Base-by-base conservation (phyloP, 1,139 yeast species). In the Tardiomyces blankii region DNA sequence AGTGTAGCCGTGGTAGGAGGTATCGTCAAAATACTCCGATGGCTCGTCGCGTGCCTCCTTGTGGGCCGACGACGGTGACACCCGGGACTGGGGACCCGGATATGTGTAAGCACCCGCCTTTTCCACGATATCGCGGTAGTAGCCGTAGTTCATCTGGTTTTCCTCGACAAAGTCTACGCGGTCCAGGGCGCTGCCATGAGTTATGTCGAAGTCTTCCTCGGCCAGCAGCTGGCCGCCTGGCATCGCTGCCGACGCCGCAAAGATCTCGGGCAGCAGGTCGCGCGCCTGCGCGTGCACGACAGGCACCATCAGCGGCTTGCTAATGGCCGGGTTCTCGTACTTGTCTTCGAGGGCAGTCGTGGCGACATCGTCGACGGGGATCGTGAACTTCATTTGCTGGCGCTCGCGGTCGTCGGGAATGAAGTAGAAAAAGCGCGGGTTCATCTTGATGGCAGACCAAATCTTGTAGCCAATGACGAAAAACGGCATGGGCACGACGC, bases 391-490 rank as follows among this genome's bases (percentile, higher is more conserved):
- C 47, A 55, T 53, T 30, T 44, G 42, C 28, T 49, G 57, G 21
- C 44, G 47, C 45, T 58, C 63, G 21, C 49, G 48, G n/a, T 46
- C 47, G n/a, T 54, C 52, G 11, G 62, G 62, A 38, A 59, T 49
- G 43, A 62, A 59, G 51, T 53, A 66, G 48, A 53, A 46, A 49
- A 65, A 64, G 38, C 52, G 51, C 7, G 50, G 45, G 30, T 62
- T 59, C 45, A 61, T 54, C 42, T 39, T 44, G 28, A 32, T 44
- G 35, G 45, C 45, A 3, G 58, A 41, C 18, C 51, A 49, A 13
- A 65, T 48, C 48, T 66, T 66, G 58, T 58, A 68, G 9, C 52
- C 47, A 16, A 67, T 44, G 33, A 67, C 53, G 0, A 60, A 42
- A 1, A 54, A 46, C 1, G 61, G 58, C 38, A 64, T 47, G 9